A percentile compares a stretch with the other conserved stretches of the same genome.
These are phyloP conservation scores for Galerina sulciceps DNA, from an alignment of 768 basidiomycete genomes.

Conservation along the genomic window DNA sequence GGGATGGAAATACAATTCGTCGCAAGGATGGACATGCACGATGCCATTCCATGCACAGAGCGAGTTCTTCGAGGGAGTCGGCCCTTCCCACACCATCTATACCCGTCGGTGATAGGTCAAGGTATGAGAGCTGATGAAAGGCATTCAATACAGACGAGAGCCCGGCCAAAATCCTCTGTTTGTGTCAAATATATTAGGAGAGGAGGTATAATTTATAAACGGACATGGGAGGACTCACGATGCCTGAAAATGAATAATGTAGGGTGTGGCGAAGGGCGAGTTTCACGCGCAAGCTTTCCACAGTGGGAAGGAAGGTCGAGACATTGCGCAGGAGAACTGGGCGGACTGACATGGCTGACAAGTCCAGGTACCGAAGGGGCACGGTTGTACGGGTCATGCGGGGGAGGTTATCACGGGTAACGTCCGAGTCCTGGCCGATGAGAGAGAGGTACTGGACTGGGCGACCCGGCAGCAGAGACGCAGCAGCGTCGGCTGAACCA, in stretches of 20 bases:
- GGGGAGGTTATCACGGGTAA: conserved; percentile 55
- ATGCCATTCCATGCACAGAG: conserved; percentile 58
- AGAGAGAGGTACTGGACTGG: conserved; percentile 61
- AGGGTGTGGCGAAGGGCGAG: conserved; percentile 69
- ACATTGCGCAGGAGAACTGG: conserved; percentile 60
- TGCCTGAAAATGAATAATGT: conserved; percentile 65
- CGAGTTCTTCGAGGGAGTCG: conserved; percentile 50
- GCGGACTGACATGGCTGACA: conserved; percentile 62
- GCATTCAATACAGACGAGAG: conserved; percentile 60
- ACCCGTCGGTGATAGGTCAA: conserved; percentile 66
- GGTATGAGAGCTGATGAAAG: conserved; percentile 50
- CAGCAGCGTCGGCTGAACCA: conserved; percentile 62
- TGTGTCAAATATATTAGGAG: conserved; percentile 3
- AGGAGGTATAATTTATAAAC: conserved; percentile 11
- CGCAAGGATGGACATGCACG: conserved; percentile 57
- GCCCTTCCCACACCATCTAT: conserved; percentile 48
- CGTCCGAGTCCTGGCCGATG: conserved; percentile 57
- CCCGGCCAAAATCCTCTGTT: conserved; percentile 61
- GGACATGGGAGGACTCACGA: conserved; percentile 49
- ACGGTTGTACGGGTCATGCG: conserved; percentile 50
- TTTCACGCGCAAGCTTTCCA: conserved; percentile 57
- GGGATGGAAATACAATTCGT: conserved; percentile 59
- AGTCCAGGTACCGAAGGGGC: conserved; percentile 58
- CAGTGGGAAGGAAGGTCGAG: conserved; percentile 50
- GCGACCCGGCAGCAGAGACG: conserved; percentile 61